These are phyloP conservation scores for Podaxis mareebaensis DNA, from an alignment of 768 basidiomycete genomes.

Conservation along the genomic window DNA sequence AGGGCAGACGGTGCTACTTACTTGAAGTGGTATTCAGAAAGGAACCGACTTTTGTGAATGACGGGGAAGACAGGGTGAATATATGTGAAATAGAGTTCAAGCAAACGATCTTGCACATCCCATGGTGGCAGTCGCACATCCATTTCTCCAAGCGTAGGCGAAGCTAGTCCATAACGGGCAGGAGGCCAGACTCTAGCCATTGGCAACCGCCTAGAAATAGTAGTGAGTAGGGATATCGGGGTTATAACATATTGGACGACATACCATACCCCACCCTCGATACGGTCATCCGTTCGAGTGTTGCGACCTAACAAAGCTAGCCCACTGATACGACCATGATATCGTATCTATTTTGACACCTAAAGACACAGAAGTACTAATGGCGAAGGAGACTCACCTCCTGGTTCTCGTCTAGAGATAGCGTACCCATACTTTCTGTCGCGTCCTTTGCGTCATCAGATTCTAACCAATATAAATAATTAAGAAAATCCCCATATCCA, in stretches of 20 bases:
- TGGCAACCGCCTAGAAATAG: conserved; percentile 55
- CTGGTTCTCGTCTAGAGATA: conserved; percentile 75
- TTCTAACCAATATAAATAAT: conserved; percentile 5
- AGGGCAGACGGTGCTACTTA: conserved; percentile 22
- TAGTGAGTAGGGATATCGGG: background rate
- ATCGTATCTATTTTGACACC: conserved; percentile 62
- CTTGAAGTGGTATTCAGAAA: conserved; percentile 62
- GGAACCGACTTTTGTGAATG: conserved; percentile 70
- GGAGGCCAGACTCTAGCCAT: conserved; percentile 79
- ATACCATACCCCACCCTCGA: conserved; percentile 69
- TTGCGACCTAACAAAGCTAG: conserved; percentile 71
- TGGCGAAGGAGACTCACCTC: conserved; percentile 46
- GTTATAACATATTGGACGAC: conserved; percentile 19
- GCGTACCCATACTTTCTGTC: conserved; percentile 61
- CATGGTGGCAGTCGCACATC: conserved; percentile 58
- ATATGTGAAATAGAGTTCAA: conserved; percentile 79
- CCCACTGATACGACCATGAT: conserved; percentile 78
- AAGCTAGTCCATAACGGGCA: conserved; percentile 39
- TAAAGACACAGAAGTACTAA: background rate
- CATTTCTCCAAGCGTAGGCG: conserved; percentile 44
- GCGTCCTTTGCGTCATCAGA: conserved; percentile 46
- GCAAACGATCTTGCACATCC: conserved; percentile 63
- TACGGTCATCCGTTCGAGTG: conserved; percentile 65
- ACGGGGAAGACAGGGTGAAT: conserved; percentile 85
- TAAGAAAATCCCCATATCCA: background rate